Evolutionary conservation across 768 basidiomycete genomes (phyloP), one percentile per base, ranked within the genome.

Genomic region (Glaciozyma martinii): DNA sequence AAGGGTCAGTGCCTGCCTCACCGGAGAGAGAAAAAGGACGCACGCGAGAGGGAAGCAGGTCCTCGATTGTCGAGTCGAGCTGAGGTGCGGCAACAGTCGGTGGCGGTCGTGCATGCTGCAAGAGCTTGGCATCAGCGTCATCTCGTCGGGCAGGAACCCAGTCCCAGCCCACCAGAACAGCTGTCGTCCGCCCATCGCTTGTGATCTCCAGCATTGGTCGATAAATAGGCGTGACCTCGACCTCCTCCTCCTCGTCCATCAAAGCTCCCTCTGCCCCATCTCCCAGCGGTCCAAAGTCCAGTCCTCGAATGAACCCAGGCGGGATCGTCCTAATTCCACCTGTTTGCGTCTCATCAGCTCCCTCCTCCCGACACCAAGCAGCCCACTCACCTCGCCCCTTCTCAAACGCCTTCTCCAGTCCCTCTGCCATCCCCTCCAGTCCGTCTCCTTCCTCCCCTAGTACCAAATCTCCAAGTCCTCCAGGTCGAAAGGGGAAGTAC

Each of bases 401-500:
- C 55, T 64, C 66, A 53, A 73, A 67, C 53, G 63, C 66, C 54
- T 66, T 71, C 42, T 77, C 78, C 74, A 78, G 16, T 29, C 66
- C 61, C 30, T 70, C 19, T 65, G 67, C 57, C 23, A 63, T 46
- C 53, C 9, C 13, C 25, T 43, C 43, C 55, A 25, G 54, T 10
- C 25, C 74, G 19, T 81, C 81, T 61, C 81, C 82, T 16, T 75
- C 72, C 29, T 76, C 71, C 40, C 76, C 71, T 6, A 81, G 72
- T 3, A 75, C 68, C 23, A 80, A 78, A 69, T 86, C 85, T 50
- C 90, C 90, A 15, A 98, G 79, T 3, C 95, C 95, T 54, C 95
- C 95, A 9, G 95, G 95, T 78, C 85, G 83, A 77, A 98, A 98
- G 1, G 95, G 95, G 13, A 93, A 84, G 77, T 93, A 84, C 52